phyloP scores from a whole-genome alignment of 257 asterid genomes.

The Nicotiana otophora region DNA sequence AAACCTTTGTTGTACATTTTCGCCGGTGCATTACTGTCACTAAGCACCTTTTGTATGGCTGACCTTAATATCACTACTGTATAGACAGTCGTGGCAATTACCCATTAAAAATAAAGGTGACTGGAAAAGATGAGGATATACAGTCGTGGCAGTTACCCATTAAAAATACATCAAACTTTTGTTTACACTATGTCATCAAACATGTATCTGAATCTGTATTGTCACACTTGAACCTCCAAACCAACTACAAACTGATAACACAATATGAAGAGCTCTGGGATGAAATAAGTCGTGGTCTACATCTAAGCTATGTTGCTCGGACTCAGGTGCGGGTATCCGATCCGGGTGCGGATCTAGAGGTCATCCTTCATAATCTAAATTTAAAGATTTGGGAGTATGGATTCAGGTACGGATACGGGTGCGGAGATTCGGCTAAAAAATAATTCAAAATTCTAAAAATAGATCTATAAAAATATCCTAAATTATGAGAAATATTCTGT shows the following conservation, averaged over 20 bases:
- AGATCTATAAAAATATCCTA: no score
- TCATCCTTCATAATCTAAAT: no score
- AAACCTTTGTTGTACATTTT: neutral
- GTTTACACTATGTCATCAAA: neutral
- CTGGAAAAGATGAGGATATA: no score
- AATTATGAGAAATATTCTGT: no score
- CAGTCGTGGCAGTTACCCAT: neutral
- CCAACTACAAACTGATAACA: neutral
- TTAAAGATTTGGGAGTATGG: no score
- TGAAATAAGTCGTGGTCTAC: neutral
- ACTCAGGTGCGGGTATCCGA: no score
- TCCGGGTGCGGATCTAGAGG: no score
- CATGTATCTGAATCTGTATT: neutral
- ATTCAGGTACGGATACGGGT: no score
- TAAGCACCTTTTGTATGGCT: neutral
- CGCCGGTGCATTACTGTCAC: neutral
- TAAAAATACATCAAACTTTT: neutral
- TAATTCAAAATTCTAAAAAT: no score
- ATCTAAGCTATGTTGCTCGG: neutral
- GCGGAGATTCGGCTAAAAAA: no score
- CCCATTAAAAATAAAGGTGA: neutral
- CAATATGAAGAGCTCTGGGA: neutral
- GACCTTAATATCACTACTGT: neutral
- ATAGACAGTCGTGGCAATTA: neutral
- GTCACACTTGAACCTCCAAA: neutral